Evolutionary conservation across 164 flowering plant genomes (phyloP).

Genomic region (Houttuynia cordata): DNA sequence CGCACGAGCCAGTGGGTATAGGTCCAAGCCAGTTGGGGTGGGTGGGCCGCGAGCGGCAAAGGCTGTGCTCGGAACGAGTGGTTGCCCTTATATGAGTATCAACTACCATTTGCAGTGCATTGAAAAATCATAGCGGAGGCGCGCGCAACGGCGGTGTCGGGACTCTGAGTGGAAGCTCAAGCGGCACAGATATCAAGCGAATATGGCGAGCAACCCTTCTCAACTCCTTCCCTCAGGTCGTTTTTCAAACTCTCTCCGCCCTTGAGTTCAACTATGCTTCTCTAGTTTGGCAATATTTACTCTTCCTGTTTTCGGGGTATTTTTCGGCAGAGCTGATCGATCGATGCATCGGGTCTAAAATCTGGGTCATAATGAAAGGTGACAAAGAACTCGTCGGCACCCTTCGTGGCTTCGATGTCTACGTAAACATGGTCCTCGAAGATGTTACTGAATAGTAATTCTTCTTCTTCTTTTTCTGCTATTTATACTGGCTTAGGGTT

Average conservation of each 20-base stretch:
- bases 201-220: slow-evolving; percentile 69
- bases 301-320: too few species aligned
- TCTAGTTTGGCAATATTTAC: neutral
- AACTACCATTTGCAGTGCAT: too few species aligned
- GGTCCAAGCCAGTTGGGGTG: too few species aligned
- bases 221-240: slow-evolving; percentile 62
- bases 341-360: slow-evolving; percentile 92
- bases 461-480: neutral
- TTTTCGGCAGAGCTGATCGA: slow-evolving; percentile 69
- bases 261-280: neutral
- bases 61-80: too few species aligned
- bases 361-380: slow-evolving; percentile 99
- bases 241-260: neutral
- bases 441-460: slow-evolving; percentile 94
- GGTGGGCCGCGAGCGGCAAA: too few species aligned
- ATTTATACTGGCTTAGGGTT: too few species aligned
- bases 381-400: slow-evolving; percentile 98
- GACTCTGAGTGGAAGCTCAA: neutral
- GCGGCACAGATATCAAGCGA: neutral
- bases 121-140: too few species aligned
- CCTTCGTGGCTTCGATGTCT: slow-evolving; percentile 83
- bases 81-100: too few species aligned
- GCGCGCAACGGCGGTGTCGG: too few species aligned
- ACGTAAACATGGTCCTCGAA: slow-evolving; percentile 98
- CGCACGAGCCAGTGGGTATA: too few species aligned